phyloP scores from a whole-genome alignment of 164 flowering plant genomes.

The Umbilicus rupestris region DNA sequence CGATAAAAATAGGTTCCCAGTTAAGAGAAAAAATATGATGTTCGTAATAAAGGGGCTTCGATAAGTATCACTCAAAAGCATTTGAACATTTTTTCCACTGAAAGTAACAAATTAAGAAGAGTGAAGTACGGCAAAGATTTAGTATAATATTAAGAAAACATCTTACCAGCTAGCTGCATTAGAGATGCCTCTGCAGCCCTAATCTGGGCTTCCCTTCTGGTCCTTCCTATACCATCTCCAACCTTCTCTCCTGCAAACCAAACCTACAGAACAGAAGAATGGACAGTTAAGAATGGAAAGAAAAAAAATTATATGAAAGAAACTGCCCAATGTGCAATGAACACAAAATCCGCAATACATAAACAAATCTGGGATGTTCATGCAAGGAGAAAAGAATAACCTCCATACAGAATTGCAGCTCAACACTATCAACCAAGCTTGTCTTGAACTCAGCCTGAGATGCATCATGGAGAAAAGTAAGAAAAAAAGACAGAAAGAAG shows the following conservation, averaged over 20 bases:
- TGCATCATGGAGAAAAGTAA: slow-evolving; percentile 13
- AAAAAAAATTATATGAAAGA: background rate
- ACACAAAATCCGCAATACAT: background rate
- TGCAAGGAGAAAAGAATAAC: slow-evolving; percentile 21
- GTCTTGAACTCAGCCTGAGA: slow-evolving; percentile 75
- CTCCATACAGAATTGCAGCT: slow-evolving; percentile 76
- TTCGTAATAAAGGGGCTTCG: background rate
- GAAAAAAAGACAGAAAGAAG: slow-evolving; percentile 1
- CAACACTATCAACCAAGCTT: slow-evolving; percentile 43
- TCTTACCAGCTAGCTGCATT: slow-evolving; percentile 62
- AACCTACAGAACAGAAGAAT: slow-evolving; percentile 36
- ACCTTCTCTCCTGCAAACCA: slow-evolving; percentile 80
- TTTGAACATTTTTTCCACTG: background rate
- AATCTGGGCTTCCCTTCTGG: slow-evolving; percentile 77
- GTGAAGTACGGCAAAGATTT: background rate
- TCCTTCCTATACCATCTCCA: slow-evolving; percentile 75
- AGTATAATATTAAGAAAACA: background rate
- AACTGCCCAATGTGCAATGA: background rate
- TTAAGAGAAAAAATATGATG: background rate
- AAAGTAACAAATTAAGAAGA: background rate
- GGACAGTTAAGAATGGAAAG: background rate
- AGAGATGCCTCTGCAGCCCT: slow-evolving; percentile 78
- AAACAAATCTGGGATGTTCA: background rate
- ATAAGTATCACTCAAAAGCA: background rate
- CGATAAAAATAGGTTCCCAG: no score